Base-by-base conservation (phyloP, 129 eudicot genomes). In the Smallanthus sonchifolius region DNA sequence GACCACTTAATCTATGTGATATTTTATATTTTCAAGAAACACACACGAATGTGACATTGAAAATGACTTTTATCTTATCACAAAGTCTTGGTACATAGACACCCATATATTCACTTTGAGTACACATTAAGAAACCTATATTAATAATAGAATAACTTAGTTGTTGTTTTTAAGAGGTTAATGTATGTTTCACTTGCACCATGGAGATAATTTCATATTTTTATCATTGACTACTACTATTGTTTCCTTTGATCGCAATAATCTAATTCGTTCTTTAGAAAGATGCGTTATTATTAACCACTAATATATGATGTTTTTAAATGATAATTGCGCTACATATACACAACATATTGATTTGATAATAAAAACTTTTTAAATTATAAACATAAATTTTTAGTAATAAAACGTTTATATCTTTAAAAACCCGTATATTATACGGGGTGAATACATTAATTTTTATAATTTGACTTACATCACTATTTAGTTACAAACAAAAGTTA, bases 31-130 rank as follows among this genome's bases (percentile, higher is more conserved):
- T 62, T 74, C 70, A 74, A 45, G 70, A 47, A 74, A 34, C 32
- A 59, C 47, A 3, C 47, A 63, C 36, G 17, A 48, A 45, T 28
- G 45, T 43, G 59, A 48, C 30, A 35, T 4, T 36, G 36, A 39
- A 24, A 65, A 32, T 9, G 36, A 76, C 43, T 39, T 13, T 5
- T 55, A 56, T 65, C 67, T 66, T 66, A 52, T 65, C 68, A 54
- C 67, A 55, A 40, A 30, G 60, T 56, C 57, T 60, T 57, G 40
- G 77, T 43, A 73, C 77, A 7, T 59, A 66, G 57, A 42, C 45
- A 66, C 6, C 24, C 28, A 63, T 64, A 32, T 39, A 54, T 24
- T 51, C 48, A 42, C 80, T 67, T 76, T 76, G 38, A 76, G 80
- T 76, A 32, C n/a, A 54, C 7, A 40, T 40, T 55, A 76, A 67